Base-by-base conservation (phyloP, 2,329 filamentous ascomycete genomes). In the Aphanocladium album region DNA sequence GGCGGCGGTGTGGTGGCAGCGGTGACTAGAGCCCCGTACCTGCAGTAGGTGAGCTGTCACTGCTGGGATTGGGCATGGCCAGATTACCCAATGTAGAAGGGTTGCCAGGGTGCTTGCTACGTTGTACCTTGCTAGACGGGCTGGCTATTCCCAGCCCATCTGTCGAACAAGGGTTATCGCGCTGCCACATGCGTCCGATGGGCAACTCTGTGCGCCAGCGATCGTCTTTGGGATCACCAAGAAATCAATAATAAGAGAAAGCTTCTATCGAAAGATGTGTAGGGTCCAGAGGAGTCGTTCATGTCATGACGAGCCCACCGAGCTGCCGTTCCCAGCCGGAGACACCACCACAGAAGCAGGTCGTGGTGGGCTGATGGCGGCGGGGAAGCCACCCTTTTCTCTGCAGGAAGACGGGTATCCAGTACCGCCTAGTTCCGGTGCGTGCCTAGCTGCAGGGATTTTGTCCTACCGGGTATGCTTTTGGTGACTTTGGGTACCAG, bases 1-100 rank as follows among this genome's bases (percentile, higher is more conserved):
- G 45, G 55, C 55, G 46, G 56, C 56, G 35, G 56, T 58, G 46
- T 51, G 37, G 56, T 58, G 56, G 56, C 46, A n/a, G 56, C 56
- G 56, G 56, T 58, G 56, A 57, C 56, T 39, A 33, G 46, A 25
- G 17, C 33, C 30, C 30, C 19, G 45, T 58, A 58, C 56, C 56
- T 58, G 56, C 56, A 58, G 56, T 51, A 51, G 56, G 45, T 25
- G 46, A 43, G n/a, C 43, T 57, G 37, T 43, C 37, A 43, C 8
- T n/a, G 7, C 21, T 30, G 43, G 54, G 54, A 57, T 57, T 57
- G 54, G 54, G 46, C 54, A 39, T 49, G 54, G 30, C 2, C 16
- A 2, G 9, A 33, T 49, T 49, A 45, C 56, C 46, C 46, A 57
- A 57, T 57, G 45, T 7, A 57, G 56, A 39, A 37, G 54, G 45